Percentiles rank a stretch among this genome's conserved stretches.
Conservation (phyloP, 2,329 filamentous ascomycete species). For the Pseudonectria foliicola region DNA sequence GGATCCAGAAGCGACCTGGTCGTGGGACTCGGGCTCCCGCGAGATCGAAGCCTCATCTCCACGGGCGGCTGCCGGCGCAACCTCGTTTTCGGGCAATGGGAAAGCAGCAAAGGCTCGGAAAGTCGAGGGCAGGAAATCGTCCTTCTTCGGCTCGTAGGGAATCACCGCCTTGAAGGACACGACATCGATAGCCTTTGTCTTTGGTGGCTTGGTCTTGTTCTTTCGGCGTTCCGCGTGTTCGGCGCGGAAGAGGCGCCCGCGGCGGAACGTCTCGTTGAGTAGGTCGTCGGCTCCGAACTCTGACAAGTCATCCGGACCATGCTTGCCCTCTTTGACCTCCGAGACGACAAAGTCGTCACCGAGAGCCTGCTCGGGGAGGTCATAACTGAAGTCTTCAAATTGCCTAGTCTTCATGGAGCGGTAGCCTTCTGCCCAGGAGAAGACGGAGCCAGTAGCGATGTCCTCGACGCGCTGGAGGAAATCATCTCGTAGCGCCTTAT, state of each 20-base stretch:
- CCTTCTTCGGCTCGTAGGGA: too few relatives aligned
- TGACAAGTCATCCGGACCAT: background rate
- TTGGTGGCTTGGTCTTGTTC: too few relatives aligned
- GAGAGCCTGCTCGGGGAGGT: constrained; percentile 19
- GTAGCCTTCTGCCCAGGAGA: constrained; percentile 30
- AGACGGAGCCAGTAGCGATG: constrained; percentile 23
- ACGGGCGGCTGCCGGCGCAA: too few relatives aligned
- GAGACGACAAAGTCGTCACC: constrained; percentile 17
- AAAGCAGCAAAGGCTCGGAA: too few relatives aligned
- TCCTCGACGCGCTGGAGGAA: constrained; percentile 25
- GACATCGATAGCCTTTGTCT: too few relatives aligned
- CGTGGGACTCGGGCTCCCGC: too few relatives aligned
- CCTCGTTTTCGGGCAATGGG: too few relatives aligned
- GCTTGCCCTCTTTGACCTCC: constrained; percentile 5
- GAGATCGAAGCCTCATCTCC: too few relatives aligned
- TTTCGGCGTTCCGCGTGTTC: too few relatives aligned
- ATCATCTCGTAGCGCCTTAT: constrained; percentile 1
- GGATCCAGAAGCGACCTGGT: too few relatives aligned
- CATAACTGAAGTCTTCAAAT: constrained; percentile 20
- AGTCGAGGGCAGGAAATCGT: too few relatives aligned
- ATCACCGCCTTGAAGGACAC: background rate
- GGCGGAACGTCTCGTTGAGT: too few relatives aligned
- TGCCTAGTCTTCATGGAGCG: constrained; percentile 19
- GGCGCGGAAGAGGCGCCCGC: background rate
- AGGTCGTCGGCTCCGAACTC: background rate